These are phyloP conservation scores for Coprinopsis cinerea DNA, from an alignment of 768 basidiomycete species.

Conservation along the genomic window DNA sequence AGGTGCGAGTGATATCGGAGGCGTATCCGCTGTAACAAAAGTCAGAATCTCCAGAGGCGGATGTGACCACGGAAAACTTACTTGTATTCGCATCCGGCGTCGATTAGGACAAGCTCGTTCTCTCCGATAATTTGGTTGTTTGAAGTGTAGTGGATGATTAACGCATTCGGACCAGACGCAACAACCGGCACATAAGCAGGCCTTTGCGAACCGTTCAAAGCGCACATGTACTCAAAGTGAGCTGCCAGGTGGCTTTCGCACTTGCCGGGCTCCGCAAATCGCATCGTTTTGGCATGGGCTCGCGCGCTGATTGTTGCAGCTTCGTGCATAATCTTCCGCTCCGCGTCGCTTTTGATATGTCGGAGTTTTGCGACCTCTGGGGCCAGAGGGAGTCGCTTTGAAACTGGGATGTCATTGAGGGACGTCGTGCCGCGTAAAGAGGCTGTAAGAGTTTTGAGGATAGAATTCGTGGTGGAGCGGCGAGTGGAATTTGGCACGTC, in stretches of 20 bases:
- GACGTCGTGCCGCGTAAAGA: conserved; percentile 44
- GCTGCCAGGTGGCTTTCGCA: conserved; percentile 47
- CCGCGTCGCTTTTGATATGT: conserved; percentile 71
- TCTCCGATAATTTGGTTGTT: conserved; percentile 75
- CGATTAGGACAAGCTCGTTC: conserved; percentile 77
- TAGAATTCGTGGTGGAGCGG: conserved; percentile 36
- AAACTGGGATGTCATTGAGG: conserved; percentile 46
- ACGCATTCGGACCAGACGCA: conserved; percentile 88
- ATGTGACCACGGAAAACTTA: conserved; percentile 21
- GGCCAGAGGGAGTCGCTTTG: conserved; percentile 46
- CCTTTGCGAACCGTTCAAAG: conserved; percentile 72
- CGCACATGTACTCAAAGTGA: conserved; percentile 87
- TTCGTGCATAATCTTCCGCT: conserved; percentile 71
- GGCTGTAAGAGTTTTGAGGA: conserved; percentile 47
- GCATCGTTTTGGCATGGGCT: conserved; percentile 91
- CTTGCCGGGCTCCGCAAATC: conserved; percentile 46
- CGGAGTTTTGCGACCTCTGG: conserved; percentile 68
- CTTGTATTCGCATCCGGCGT: conserved; percentile 93
- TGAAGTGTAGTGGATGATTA: conserved; percentile 91
- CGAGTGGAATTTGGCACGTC: conserved; percentile 35
- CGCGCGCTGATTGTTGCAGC: conserved; percentile 86
- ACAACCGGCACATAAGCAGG: conserved; percentile 98
- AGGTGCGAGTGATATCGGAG: conserved; percentile 92
- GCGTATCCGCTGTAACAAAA: conserved; percentile 70
- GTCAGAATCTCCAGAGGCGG: conserved; percentile 3